Conservation (phyloP, 208 protist species). For the Trypanosoma grayi region DNA sequence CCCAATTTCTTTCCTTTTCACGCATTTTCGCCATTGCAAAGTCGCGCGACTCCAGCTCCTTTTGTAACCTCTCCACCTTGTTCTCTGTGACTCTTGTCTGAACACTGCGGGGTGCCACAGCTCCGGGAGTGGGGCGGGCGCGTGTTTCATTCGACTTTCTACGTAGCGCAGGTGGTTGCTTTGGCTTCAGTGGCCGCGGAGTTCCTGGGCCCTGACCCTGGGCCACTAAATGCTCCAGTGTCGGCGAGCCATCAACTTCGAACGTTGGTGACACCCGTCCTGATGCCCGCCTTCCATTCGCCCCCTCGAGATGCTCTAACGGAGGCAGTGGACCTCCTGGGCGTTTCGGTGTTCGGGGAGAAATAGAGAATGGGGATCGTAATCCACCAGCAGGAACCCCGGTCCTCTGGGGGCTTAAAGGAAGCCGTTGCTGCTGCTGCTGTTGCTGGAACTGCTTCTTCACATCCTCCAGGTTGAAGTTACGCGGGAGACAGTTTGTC, state of each 20-base stretch:
- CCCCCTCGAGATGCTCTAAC: conserved; percentile 6
- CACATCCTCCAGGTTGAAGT: conserved; percentile 23
- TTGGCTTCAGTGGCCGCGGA: not conserved
- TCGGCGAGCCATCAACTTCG: not conserved
- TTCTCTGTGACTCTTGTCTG: conserved; percentile 15
- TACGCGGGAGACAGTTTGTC: conserved; percentile 21
- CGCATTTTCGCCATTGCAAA: conserved; percentile 55
- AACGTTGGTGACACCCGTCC: not conserved
- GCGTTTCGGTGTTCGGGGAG: not conserved
- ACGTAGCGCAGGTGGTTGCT: conserved; percentile 14
- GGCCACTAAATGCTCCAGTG: not conserved
- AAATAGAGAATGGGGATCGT: not conserved
- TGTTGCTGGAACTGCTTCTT: conserved; percentile 4
- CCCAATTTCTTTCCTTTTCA: conserved; percentile 81
- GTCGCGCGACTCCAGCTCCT: conserved; percentile 41
- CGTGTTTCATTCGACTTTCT: conserved; percentile 10
- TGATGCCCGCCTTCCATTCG: not conserved
- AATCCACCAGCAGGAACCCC: not conserved
- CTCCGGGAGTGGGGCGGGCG: not conserved
- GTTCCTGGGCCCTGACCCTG: not conserved
- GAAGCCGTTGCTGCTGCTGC: not conserved
- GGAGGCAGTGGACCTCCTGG: conserved; percentile 17
- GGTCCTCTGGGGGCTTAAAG: not conserved
- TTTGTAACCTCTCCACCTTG: conserved; percentile 36
- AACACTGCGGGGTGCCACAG: conserved; percentile 6